These are phyloP conservation scores for Babesia caballi DNA, from an alignment of 169 alveolate species.

Conservation along the genomic window DNA sequence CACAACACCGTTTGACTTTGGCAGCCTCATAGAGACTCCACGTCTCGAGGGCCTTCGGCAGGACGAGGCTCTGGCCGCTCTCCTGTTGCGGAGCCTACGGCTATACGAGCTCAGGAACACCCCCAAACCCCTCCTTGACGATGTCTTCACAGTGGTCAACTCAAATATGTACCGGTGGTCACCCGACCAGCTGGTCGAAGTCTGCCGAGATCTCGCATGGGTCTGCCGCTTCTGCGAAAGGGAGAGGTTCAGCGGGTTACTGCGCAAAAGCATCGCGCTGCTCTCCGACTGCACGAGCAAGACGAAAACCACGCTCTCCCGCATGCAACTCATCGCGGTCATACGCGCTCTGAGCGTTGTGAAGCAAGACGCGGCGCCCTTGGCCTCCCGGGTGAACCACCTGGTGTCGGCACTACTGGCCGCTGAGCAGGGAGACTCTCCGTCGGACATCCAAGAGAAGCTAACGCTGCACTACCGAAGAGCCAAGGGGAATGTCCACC, in stretches of 20 bases:
- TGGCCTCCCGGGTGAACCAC: neutral
- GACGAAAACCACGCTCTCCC: neutral
- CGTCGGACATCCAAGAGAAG: neutral
- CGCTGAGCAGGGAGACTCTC: neutral
- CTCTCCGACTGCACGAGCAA: constrained; percentile 1
- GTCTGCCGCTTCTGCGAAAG: constrained; percentile 10
- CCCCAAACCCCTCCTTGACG: neutral
- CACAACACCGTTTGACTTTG: too few relatives aligned
- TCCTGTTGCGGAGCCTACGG: neutral
- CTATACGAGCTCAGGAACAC: neutral
- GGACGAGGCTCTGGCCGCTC: neutral
- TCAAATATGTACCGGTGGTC: constrained; percentile 2
- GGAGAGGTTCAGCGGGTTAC: neutral
- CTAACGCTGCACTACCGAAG: neutral
- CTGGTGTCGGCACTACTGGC: neutral
- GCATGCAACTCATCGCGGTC: constrained; percentile 2
- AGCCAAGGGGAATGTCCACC: constrained; percentile 29
- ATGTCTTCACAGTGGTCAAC: neutral
- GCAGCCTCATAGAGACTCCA: neutral
- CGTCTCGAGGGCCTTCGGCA: neutral
- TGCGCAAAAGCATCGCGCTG: neutral
- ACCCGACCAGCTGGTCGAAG: neutral
- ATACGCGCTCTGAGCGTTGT: constrained; percentile 3
- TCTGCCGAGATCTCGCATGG: constrained; percentile 33
- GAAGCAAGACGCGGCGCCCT: neutral